Conservation (phyloP, 2,329 filamentous ascomycete species). For the Blumeria hordei region DNA sequence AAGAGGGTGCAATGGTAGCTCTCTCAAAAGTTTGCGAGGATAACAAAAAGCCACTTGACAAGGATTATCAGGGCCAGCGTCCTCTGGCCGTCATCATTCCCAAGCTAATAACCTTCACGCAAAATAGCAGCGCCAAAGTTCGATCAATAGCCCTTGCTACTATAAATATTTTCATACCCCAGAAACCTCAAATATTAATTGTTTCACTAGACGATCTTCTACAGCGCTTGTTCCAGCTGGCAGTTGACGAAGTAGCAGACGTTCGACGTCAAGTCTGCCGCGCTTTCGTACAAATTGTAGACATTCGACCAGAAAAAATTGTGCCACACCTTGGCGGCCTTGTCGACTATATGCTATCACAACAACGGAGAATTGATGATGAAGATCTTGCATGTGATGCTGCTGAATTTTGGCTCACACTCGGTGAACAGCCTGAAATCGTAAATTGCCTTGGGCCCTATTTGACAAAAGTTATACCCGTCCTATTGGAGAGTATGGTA, state of each 20-base stretch:
- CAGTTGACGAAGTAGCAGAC: conserved; percentile 52
- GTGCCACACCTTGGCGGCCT: conserved; percentile 67
- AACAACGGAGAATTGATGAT: conserved; percentile 62
- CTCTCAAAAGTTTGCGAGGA: conserved; percentile 94
- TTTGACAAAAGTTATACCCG: conserved; percentile 65
- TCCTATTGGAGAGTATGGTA: conserved; percentile 83
- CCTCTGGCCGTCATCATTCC: conserved; percentile 76
- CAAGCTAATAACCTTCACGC: conserved; percentile 70
- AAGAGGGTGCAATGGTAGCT: conserved; percentile 85
- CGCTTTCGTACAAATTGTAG: conserved; percentile 76
- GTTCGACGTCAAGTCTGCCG: conserved; percentile 85
- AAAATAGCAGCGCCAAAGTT: conserved; percentile 51
- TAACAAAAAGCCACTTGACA: conserved; percentile 65
- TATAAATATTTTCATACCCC: conserved; percentile 78
- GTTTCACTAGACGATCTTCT: conserved; percentile 62
- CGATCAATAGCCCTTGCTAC: conserved; percentile 56
- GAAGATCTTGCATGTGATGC: conserved; percentile 82
- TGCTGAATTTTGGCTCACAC: conserved; percentile 89
- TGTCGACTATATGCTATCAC: conserved; percentile 77
- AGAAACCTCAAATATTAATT: conserved; percentile 60
- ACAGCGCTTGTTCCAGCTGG: conserved; percentile 58
- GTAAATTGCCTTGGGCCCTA: conserved; percentile 55
- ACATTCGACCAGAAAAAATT: conserved; percentile 74
- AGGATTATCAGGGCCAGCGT: conserved; percentile 68
- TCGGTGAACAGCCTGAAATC: conserved; percentile 66